These are phyloP conservation scores for Irpex sp. DNA, from an alignment of 1,284 basidiomycete genomes.

Conservation along the genomic window DNA sequence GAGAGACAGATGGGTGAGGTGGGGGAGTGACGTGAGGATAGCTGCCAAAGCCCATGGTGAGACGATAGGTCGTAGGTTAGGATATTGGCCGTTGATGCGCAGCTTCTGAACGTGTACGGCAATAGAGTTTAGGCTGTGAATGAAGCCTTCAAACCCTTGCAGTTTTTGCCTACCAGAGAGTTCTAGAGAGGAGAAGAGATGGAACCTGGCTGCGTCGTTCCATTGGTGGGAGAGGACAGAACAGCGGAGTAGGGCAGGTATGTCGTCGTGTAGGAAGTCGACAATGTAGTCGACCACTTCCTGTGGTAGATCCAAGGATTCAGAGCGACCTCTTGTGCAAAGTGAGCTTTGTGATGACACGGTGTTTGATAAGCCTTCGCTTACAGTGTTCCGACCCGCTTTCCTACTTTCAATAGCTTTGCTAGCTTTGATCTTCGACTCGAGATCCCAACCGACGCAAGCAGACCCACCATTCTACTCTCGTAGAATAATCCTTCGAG, in stretches of 20 bases:
- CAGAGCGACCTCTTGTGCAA: too few species aligned
- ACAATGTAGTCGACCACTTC: constrained; percentile 18
- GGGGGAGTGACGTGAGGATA: neutral
- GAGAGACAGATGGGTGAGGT: neutral
- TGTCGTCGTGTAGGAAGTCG: constrained; percentile 16
- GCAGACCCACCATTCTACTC: too few species aligned
- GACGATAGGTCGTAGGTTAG: neutral
- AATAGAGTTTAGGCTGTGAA: neutral
- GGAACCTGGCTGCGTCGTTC: constrained; percentile 8
- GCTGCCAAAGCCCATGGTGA: neutral
- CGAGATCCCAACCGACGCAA: too few species aligned
- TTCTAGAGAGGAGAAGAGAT: constrained; percentile 10
- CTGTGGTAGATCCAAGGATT: neutral
- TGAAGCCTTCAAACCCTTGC: neutral
- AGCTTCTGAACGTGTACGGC: neutral
- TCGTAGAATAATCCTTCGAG: too few species aligned
- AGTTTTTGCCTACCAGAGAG: neutral
- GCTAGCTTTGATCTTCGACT: too few species aligned
- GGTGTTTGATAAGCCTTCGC: too few species aligned
- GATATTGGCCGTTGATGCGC: neutral
- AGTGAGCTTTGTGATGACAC: too few species aligned
- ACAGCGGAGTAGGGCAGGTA: constrained; percentile 8
- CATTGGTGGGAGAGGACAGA: constrained; percentile 12
- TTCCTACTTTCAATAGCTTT: too few species aligned
- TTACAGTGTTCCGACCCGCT: too few species aligned